Evolutionary conservation across 805 yeast species (phyloP).

Genomic region (Lipomyces orientalis): DNA sequence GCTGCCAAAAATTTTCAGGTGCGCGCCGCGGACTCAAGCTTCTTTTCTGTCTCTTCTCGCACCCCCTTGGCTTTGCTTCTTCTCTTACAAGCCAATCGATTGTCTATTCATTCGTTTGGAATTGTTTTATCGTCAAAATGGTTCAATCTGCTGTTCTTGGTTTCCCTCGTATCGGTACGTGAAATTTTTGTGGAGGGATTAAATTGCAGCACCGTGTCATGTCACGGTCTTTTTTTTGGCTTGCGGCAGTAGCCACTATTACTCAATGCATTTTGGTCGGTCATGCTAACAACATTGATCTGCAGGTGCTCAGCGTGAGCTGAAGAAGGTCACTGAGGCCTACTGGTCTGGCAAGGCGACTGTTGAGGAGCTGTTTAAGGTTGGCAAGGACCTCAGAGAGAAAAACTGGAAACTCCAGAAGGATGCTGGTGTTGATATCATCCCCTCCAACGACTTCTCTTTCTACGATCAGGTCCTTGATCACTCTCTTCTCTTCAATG

Average conservation of each 20-base stretch:
- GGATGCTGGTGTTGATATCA: slow-evolving; percentile 95
- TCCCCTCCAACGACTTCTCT: slow-evolving; percentile 97
- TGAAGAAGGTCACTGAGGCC: slow-evolving; percentile 97
- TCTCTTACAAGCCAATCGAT: slow-evolving; percentile 5
- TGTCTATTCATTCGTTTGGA: slow-evolving; percentile 8
- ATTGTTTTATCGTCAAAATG: slow-evolving; percentile 56
- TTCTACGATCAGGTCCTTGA: slow-evolving; percentile 97
- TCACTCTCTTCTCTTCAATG: slow-evolving; percentile 89
- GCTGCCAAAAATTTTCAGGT: background rate
- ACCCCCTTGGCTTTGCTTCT: slow-evolving; percentile 8
- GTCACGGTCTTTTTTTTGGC: background rate
- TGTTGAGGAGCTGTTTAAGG: slow-evolving; percentile 84
- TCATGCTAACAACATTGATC: background rate
- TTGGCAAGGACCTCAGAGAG: slow-evolving; percentile 94
- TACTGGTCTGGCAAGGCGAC: slow-evolving; percentile 96
- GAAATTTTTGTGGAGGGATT: background rate
- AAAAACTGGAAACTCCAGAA: slow-evolving; percentile 98
- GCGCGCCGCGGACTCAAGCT: background rate
- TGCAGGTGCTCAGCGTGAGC: slow-evolving; percentile 94
- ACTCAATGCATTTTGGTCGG: background rate
- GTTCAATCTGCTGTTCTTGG: slow-evolving; percentile 97
- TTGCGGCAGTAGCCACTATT: background rate
- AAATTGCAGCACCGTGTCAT: background rate
- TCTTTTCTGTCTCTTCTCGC: background rate
- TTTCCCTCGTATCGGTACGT: slow-evolving; percentile 87